Percentiles rank a stretch among this genome's conserved stretches.
Conservation (phyloP, 2,329 filamentous ascomycete genomes). For the Epichloe typhina region DNA sequence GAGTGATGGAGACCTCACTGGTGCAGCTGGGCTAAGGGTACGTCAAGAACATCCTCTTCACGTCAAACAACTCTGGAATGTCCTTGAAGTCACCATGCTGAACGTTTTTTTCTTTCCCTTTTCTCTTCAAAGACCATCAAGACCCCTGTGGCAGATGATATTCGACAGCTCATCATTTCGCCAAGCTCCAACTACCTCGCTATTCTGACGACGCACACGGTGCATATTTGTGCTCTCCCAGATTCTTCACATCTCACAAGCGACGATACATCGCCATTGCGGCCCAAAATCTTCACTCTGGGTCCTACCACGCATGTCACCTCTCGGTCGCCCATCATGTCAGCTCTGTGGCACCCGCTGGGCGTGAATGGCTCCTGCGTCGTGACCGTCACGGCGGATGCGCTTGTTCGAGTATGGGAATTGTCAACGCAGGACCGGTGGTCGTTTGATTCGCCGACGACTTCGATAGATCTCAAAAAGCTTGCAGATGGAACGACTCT, state of each 20-base stretch:
- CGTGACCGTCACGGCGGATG: constrained; percentile 79
- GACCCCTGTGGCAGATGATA: constrained; percentile 63
- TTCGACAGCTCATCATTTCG: constrained; percentile 74
- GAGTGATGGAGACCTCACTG: constrained; percentile 15
- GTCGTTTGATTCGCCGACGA: constrained; percentile 72
- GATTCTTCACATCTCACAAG: constrained; percentile 63
- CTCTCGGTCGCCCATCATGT: constrained; percentile 66
- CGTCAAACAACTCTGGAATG: neutral
- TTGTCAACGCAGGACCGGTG: constrained; percentile 70
- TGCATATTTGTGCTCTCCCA: constrained; percentile 78
- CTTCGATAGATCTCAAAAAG: constrained; percentile 81
- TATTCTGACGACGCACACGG: constrained; percentile 73
- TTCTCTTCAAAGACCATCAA: constrained; percentile 48
- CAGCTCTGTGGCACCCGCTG: constrained; percentile 84
- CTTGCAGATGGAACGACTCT: constrained; percentile 70
- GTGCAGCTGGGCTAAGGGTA: constrained; percentile 21
- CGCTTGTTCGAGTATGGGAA: constrained; percentile 83
- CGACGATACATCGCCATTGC: constrained; percentile 54
- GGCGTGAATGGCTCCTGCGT: constrained; percentile 70
- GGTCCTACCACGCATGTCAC: constrained; percentile 86
- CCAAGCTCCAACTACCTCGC: constrained; percentile 72
- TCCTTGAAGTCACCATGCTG: constrained; percentile 1
- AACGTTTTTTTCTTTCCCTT: neutral
- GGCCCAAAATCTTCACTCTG: constrained; percentile 79
- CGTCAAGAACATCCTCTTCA: constrained; percentile 7